phyloP scores from a whole-genome alignment of 805 yeast species.

The Nakazawaea ernobii region DNA sequence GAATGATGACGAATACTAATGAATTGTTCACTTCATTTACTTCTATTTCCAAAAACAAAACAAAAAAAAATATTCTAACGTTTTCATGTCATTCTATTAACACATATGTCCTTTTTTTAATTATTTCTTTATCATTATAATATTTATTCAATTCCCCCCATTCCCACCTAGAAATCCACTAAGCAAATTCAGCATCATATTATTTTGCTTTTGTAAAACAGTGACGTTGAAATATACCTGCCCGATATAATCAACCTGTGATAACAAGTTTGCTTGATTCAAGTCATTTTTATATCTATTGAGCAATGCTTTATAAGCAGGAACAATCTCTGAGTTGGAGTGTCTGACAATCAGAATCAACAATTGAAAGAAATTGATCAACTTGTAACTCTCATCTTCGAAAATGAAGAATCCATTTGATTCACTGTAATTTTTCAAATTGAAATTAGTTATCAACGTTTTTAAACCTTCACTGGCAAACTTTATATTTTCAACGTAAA shows the following conservation, averaged over 20 bases:
- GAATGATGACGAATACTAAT: slow-evolving; percentile 22
- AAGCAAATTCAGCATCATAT: slow-evolving; percentile 72
- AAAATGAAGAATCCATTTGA: slow-evolving; percentile 8
- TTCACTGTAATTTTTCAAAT: slow-evolving; percentile 13
- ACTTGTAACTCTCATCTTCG: slow-evolving; percentile 29
- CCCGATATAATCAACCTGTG: slow-evolving; percentile 24
- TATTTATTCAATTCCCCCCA: neutral
- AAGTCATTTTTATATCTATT: slow-evolving; percentile 30
- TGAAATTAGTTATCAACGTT: slow-evolving; percentile 29
- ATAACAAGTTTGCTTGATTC: slow-evolving; percentile 16
- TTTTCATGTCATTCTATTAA: no score
- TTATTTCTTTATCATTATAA: neutral
- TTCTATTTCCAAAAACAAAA: neutral
- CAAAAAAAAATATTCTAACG: no score
- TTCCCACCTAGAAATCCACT: slow-evolving; percentile 52
- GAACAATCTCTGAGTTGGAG: slow-evolving; percentile 28
- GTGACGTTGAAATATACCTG: slow-evolving; percentile 22
- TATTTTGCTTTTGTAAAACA: slow-evolving; percentile 42
- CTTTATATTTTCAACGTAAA: slow-evolving; percentile 60
- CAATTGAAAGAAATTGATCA: slow-evolving; percentile 67
- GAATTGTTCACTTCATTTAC: neutral
- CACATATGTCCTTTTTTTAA: no score
- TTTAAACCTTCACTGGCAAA: slow-evolving; percentile 43
- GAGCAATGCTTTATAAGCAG: slow-evolving; percentile 36
- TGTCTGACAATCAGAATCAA: slow-evolving; percentile 54